Base-by-base conservation (phyloP, 305 asterid genomes). In the Fraxinus greggii region DNA sequence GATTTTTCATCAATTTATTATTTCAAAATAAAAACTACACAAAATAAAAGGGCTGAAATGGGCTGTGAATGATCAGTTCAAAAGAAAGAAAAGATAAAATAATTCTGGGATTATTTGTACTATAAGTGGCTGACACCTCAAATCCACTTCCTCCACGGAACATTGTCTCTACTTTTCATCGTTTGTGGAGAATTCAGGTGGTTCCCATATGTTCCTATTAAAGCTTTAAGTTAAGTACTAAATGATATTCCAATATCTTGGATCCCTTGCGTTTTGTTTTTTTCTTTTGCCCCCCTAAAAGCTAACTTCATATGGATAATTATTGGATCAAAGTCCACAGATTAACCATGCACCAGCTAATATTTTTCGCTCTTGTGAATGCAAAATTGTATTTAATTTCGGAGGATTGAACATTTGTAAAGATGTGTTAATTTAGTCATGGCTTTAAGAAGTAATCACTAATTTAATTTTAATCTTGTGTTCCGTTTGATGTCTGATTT, bases 81-180 rank as follows among this genome's bases (percentile, higher is more conserved):
- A 42, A 26, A 72, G 77, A 38, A 19, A 72, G 29, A 40, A 38
- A 72, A 45, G 59, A 40, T 26, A 54, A 83, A 76, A 48, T 78
- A 77, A 84, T 76, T 78, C 24, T 48, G 59, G 21, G 70, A 74
- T 83, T 10, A 81, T 79, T 79, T 81, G 48, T 83, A 48, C 59
- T 15, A 15, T 10, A 56, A 86, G 94, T 91, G 92, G 86, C 85
- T 79, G 83, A 87, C 93, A 89, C 89, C 88, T 85, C 63, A 81
- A 70, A 70, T 81, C 93, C 94, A 91, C 90, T 88, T 82, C 59
- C 72, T 87, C 84, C 81, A 85, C 89, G 86, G 75, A 48, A 36
- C 79, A 70, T 81, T 79, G 42, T 80, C 29, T 82, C 70, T 81
- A 54, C 38, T 81, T 84, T 79, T 69, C 26, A 32, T 83, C 61